These are phyloP conservation scores for Torrubiella hemipterigena DNA, from an alignment of 2,329 filamentous ascomycete species.

Conservation along the genomic window DNA sequence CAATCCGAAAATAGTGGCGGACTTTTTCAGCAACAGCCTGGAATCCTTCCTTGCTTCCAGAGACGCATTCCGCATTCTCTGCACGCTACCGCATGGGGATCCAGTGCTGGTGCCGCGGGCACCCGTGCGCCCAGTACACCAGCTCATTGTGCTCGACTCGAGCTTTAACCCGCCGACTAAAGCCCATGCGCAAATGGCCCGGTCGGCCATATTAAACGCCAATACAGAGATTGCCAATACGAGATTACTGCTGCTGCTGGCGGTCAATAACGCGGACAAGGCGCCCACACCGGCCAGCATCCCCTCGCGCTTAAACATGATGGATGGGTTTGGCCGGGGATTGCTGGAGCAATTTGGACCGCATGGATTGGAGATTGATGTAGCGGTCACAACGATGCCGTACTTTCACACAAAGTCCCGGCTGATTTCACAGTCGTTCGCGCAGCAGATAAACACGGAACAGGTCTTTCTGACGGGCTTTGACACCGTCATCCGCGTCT, in stretches of 20 bases:
- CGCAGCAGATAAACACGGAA: constrained; percentile 15
- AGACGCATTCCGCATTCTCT: constrained; percentile 32
- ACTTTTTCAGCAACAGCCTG: constrained; percentile 32
- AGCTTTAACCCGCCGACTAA: constrained; percentile 57
- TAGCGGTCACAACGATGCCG: constrained; percentile 58
- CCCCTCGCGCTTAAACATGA: constrained; percentile 55
- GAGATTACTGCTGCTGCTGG: constrained; percentile 46
- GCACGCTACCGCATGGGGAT: constrained; percentile 9
- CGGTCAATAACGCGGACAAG: constrained; percentile 56
- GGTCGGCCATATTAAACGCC: constrained; percentile 27
- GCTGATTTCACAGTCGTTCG: constrained; percentile 41
- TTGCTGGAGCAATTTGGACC: constrained; percentile 19
- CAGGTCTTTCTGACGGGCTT: constrained; percentile 65
- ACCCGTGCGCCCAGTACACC: constrained; percentile 7
- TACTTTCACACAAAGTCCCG: constrained; percentile 63
- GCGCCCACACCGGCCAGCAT: constrained; percentile 56
- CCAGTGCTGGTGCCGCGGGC: constrained; percentile 12
- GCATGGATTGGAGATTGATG: constrained; percentile 35
- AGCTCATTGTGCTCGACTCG: constrained; percentile 49
- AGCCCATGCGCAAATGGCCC: constrained; percentile 47
- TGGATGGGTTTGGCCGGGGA: constrained; percentile 55
- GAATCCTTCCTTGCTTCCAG: constrained; percentile 28
- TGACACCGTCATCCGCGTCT: constrained; percentile 59
- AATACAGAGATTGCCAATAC: too few relatives aligned
- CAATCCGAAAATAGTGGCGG: constrained; percentile 17